Evolutionary conservation across 2,329 filamentous ascomycete genomes (phyloP).

Genomic region (Incumbomyces delicatus): DNA sequence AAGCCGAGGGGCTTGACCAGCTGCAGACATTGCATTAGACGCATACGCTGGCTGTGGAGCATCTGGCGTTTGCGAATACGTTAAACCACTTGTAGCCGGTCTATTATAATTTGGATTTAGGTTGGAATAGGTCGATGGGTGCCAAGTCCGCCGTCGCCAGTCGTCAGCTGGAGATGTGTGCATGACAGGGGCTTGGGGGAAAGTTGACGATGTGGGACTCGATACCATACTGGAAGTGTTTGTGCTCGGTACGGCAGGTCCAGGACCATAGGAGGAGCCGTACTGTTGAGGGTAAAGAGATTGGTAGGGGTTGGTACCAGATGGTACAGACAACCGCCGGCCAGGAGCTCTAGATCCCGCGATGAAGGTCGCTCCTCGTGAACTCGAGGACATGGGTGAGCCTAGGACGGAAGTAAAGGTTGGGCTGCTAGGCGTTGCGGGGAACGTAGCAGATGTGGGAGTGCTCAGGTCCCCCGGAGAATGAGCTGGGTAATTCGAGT

Average conservation of each 20-base stretch:
- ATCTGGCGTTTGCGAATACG: slow-evolving; percentile 63
- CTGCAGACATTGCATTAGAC: slow-evolving; percentile 38
- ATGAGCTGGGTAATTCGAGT: slow-evolving; percentile 53
- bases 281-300: slow-evolving; percentile 43
- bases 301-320: slow-evolving; percentile 64
- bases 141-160: slow-evolving; percentile 80
- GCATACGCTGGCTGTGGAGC: slow-evolving; percentile 48
- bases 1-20: slow-evolving; percentile 55
- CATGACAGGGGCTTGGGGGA: slow-evolving; percentile 40
- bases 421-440: slow-evolving; percentile 66
- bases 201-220: slow-evolving; percentile 57
- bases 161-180: slow-evolving; percentile 55
- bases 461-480: slow-evolving; percentile 70
- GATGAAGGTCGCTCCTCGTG: slow-evolving; percentile 65
- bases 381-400: slow-evolving; percentile 63
- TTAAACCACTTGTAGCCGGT: slow-evolving; percentile 62
- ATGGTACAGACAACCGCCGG: slow-evolving; percentile 74
- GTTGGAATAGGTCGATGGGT: slow-evolving; percentile 58
- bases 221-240: slow-evolving; percentile 49
- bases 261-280: slow-evolving; percentile 49
- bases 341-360: slow-evolving; percentile 53
- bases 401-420: slow-evolving; percentile 58
- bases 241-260: slow-evolving; percentile 44
- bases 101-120: slow-evolving; percentile 46
- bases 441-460: slow-evolving; percentile 74